phyloP scores from a whole-genome alignment of 805 yeast species.

The Maudiozyma serrabonitensis region DNA sequence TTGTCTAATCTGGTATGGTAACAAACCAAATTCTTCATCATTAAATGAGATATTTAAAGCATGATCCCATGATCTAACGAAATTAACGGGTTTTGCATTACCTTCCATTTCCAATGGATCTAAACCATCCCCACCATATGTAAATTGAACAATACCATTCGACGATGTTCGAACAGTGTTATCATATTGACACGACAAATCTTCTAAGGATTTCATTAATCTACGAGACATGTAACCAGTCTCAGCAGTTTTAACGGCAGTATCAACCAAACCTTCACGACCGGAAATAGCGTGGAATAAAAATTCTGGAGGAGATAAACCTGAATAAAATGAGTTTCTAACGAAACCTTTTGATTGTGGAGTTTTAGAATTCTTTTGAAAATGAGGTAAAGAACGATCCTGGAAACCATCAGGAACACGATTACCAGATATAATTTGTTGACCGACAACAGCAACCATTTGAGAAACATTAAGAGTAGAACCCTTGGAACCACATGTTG shows the following conservation, averaged over 20 bases:
- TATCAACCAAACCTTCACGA: constrained; percentile 98
- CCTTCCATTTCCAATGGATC: constrained; percentile 99
- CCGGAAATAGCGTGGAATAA: constrained; percentile 98
- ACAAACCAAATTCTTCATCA: constrained; percentile 42
- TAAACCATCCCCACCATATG: constrained; percentile 96
- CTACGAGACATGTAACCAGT: constrained; percentile 98
- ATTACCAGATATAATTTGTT: constrained; percentile 95
- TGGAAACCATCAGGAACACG: constrained; percentile 99
- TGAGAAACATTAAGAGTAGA: constrained; percentile 96
- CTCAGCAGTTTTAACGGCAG: constrained; percentile 98
- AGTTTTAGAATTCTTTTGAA: constrained; percentile 88
- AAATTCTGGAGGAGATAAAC: constrained; percentile 93
- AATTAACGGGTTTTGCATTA: constrained; percentile 92
- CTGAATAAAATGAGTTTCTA: constrained; percentile 88
- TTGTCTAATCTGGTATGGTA: constrained; percentile 60
- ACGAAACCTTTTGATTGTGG: constrained; percentile 98
- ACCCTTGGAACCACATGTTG: constrained; percentile 98
- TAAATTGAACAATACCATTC: constrained; percentile 94
- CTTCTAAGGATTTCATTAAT: constrained; percentile 95
- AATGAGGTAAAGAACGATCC: constrained; percentile 95
- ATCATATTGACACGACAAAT: constrained; percentile 87
- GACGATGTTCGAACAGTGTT: constrained; percentile 90
- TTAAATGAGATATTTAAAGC: constrained; percentile 64
- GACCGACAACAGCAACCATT: constrained; percentile 99
- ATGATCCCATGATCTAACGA: constrained; percentile 90